Evolutionary conservation across 495 filamentous ascomycete genomes (phyloP), one percentile per base, ranked within the genome.

Genomic region (Aspergillus nanangensis): DNA sequence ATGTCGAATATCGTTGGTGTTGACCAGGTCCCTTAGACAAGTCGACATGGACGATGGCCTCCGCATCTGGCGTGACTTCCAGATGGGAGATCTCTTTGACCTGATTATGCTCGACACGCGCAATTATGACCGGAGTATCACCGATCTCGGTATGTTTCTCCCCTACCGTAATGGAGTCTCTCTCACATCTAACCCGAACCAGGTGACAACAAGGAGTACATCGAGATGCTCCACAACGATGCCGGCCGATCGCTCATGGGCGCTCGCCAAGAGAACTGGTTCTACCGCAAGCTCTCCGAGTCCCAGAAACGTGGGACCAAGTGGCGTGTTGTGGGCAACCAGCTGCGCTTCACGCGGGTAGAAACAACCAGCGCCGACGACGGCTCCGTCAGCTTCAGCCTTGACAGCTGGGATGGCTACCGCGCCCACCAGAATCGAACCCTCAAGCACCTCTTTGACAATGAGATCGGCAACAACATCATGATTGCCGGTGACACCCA

Each of bases 11-110:
- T n/a, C n/a, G n/a, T n/a, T n/a, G n/a, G n/a, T n/a, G n/a, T n/a
- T n/a, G n/a, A n/a, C n/a, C n/a, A n/a, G n/a, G n/a, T n/a, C 15
- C 7, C 22, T 25, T 32, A 56, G 53, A 19, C 63, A 66, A 39
- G 74, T 82, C 23, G 80, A 83, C 31, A 81, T 86, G 71, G 82
- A 86, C 55, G 82, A 86, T 61, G 81, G 80, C 47, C 65, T 86
- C 17, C 77, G 83, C 33, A 78, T 87, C 57, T 87, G 83, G 83
- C 74, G 83, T 14, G 63, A 58, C 31, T 86, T 87, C 63, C 66
- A 76, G 38, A 73, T 87, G 52, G 83, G 83, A 27, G 73, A 77
- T 19, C 68, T 83, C 20, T 58, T 85, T 41, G 83, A 86, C 56
- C 66, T 87, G 4, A 76, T 86, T 47, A 82, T 87, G 71, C 71